These are phyloP conservation scores for Dothideomycetidae sp. DNA, from an alignment of 2,329 filamentous ascomycete species.

Conservation along the genomic window DNA sequence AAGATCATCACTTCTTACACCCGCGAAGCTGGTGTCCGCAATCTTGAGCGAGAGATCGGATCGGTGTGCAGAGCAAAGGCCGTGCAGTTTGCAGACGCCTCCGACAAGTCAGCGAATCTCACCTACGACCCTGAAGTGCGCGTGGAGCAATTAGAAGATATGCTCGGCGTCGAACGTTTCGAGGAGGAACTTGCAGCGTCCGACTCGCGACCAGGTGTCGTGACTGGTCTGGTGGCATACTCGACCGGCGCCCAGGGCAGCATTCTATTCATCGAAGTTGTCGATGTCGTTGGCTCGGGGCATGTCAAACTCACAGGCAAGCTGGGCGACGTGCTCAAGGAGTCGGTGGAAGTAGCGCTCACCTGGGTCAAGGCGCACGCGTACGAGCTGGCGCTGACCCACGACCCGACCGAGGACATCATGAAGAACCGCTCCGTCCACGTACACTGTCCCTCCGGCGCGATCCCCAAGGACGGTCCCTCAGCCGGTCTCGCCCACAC, in stretches of 20 bases:
- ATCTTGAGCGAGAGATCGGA: constrained; percentile 88
- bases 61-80: constrained; percentile 90
- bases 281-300: constrained; percentile 88
- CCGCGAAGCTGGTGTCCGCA: constrained; percentile 88
- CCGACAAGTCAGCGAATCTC: constrained; percentile 52
- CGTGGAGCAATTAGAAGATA: constrained; percentile 70
- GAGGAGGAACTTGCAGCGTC: constrained; percentile 93
- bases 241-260: constrained; percentile 83
- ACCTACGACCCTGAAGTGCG: constrained; percentile 59
- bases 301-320: constrained; percentile 92
- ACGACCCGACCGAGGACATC: constrained; percentile 72
- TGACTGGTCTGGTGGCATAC: constrained; percentile 92
- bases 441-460: constrained; percentile 87
- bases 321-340: constrained; percentile 90
- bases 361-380: constrained; percentile 97
- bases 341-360: constrained; percentile 88
- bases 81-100: constrained; percentile 84
- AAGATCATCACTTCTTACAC: constrained; percentile 96
- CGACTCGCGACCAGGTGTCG: constrained; percentile 67
- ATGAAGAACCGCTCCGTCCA: constrained; percentile 93
- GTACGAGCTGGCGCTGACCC: constrained; percentile 72
- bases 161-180: constrained; percentile 83
- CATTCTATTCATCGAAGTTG: constrained; percentile 96
- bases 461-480: constrained; percentile 84
- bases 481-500: constrained; percentile 84